These are phyloP conservation scores for Hysterangium stoloniferum DNA, from an alignment of 768 basidiomycete species.

Conservation along the genomic window DNA sequence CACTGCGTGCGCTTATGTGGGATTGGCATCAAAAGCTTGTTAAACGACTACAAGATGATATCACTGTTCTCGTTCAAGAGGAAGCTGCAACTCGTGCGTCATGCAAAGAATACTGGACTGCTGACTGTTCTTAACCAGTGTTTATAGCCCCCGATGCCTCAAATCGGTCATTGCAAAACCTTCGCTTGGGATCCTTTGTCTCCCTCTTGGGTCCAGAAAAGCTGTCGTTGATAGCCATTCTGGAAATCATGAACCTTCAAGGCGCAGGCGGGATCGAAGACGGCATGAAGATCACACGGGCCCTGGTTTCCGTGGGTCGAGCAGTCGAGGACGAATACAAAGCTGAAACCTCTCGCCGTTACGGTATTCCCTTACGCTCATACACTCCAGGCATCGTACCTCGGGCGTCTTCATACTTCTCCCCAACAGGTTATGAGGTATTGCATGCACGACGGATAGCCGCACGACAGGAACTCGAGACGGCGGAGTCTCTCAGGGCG, in stretches of 20 bases:
- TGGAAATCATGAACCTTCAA: conserved; percentile 79
- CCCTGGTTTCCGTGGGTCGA: conserved; percentile 69
- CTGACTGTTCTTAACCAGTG: background rate
- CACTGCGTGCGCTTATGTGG: conserved; percentile 79
- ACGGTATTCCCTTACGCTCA: conserved; percentile 28
- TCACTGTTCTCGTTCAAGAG: conserved; percentile 34
- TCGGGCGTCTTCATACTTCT: conserved; percentile 38
- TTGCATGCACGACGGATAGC: conserved; percentile 58
- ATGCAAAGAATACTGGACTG: background rate
- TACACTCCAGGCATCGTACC: conserved; percentile 19
- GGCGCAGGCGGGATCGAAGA: conserved; percentile 68
- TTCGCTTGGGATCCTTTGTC: conserved; percentile 59
- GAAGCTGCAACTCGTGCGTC: conserved; percentile 27
- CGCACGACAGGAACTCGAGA: conserved; percentile 55
- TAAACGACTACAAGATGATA: conserved; percentile 41
- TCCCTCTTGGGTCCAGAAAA: conserved; percentile 66
- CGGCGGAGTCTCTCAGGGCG: conserved; percentile 66
- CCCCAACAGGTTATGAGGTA: conserved; percentile 49
- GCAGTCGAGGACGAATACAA: conserved; percentile 90
- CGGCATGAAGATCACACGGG: conserved; percentile 87
- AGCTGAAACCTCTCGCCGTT: conserved; percentile 51
- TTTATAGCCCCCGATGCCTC: conserved; percentile 8
- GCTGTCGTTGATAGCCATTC: conserved; percentile 80
- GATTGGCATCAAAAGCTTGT: conserved; percentile 67
- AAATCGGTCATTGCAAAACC: background rate